A percentile compares a stretch with the other conserved stretches of the same genome.
Evolutionary conservation across 2,329 filamentous ascomycete species (phyloP).

Genomic region (Neurospora crassa): DNA sequence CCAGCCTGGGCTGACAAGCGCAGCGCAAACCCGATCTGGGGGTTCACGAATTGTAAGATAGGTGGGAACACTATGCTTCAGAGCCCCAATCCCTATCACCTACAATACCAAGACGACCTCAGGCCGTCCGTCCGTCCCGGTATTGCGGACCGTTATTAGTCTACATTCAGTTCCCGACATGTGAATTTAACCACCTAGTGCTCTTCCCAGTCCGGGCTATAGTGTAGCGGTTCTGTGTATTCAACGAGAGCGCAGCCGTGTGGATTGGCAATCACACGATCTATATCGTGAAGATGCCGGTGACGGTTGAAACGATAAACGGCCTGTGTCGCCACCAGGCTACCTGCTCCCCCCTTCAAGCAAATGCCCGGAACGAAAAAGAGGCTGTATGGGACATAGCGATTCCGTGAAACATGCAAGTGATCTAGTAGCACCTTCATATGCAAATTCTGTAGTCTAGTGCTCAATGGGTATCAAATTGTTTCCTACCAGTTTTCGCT

Average conservation of each 20-base stretch:
- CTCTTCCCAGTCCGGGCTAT: too few species aligned
- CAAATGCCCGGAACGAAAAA: neutral
- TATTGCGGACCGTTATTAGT: too few species aligned
- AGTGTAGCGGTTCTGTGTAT: too few species aligned
- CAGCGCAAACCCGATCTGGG: slow-evolving; percentile 44
- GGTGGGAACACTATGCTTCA: slow-evolving; percentile 57
- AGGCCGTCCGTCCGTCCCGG: too few species aligned
- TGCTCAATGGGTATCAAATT: neutral
- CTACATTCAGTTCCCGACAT: too few species aligned
- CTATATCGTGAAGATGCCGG: too few species aligned
- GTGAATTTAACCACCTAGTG: too few species aligned
- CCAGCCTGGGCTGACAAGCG: too few species aligned
- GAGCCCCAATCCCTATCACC: slow-evolving; percentile 47
- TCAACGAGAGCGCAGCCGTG: too few species aligned
- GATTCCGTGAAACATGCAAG: neutral
- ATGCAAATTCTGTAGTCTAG: neutral
- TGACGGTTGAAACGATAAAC: too few species aligned
- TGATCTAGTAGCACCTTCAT: neutral
- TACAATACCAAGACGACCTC: slow-evolving; percentile 50
- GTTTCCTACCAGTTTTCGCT: neutral
- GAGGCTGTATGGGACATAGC: neutral
- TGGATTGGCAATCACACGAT: too few species aligned
- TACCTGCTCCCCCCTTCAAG: neutral
- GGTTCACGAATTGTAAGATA: slow-evolving; percentile 46
- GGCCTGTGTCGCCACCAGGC: neutral